A percentile compares a stretch with the other conserved stretches of the same genome.
These are phyloP conservation scores for Pseudodiploospora longispora DNA, from an alignment of 2,329 filamentous ascomycete species.

Conservation along the genomic window DNA sequence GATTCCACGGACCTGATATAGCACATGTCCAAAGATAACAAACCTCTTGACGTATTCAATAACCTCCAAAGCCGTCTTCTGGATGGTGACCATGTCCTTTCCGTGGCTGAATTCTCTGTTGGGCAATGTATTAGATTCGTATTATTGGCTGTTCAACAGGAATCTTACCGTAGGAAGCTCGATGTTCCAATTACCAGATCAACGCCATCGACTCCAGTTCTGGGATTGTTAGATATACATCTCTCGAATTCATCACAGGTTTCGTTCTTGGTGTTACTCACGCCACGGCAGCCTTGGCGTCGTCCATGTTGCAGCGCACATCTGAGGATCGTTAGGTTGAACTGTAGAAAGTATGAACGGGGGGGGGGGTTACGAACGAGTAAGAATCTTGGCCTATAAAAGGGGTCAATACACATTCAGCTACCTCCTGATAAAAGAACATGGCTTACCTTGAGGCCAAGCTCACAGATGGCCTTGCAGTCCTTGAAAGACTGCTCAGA, in stretches of 20 bases:
- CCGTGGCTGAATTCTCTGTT: constrained; percentile 71
- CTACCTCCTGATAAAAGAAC: constrained; percentile 8
- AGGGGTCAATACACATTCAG: neutral
- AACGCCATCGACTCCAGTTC: constrained; percentile 70
- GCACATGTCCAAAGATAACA: constrained; percentile 38
- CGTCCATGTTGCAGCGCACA: constrained; percentile 29
- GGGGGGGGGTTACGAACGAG: constrained; percentile 12
- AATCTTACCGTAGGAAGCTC: constrained; percentile 50
- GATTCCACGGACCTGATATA: neutral
- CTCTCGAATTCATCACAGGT: no score
- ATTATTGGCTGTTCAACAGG: no score
- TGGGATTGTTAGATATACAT: neutral
- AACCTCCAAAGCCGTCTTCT: constrained; percentile 72
- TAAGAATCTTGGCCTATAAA: constrained; percentile 23
- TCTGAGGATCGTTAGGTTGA: constrained; percentile 7
- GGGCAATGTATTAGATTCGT: no score
- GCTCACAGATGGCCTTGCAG: constrained; percentile 88
- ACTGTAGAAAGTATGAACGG: neutral
- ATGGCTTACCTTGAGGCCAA: constrained; percentile 68
- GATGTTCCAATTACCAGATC: constrained; percentile 82
- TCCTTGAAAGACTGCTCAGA: constrained; percentile 79
- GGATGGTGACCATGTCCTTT: constrained; percentile 75
- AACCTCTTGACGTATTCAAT: constrained; percentile 77
- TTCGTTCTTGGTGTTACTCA: neutral
- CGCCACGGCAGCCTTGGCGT: neutral